phyloP scores from a whole-genome alignment of 768 basidiomycete species.

The Baorangia bicolor region DNA sequence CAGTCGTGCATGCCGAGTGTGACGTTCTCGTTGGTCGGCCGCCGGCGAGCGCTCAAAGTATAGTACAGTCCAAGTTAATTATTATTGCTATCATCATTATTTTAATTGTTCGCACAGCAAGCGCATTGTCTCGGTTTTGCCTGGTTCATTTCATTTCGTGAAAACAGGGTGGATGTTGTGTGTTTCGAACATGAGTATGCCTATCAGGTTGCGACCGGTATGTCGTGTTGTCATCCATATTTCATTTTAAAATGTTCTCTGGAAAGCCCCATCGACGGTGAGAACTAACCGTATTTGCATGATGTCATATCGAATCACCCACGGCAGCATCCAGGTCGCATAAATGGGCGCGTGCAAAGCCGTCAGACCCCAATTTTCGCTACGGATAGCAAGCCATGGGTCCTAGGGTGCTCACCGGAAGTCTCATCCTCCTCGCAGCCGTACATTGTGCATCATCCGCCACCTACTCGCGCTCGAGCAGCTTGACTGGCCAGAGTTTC shows the following conservation, averaged over 20 bases:
- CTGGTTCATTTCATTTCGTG: background rate
- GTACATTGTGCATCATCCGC: conserved; percentile 31
- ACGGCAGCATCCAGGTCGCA: background rate
- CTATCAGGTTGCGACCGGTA: background rate
- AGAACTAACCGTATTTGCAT: background rate
- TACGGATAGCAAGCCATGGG: background rate
- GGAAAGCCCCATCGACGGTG: background rate
- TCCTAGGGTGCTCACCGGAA: background rate
- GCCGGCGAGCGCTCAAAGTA: background rate
- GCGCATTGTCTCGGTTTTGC: background rate
- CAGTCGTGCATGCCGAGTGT: background rate
- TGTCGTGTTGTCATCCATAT: background rate
- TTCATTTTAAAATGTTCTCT: background rate
- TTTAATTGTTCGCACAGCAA: background rate
- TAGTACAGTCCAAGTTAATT: background rate
- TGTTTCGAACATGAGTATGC: background rate
- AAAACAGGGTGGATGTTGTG: background rate
- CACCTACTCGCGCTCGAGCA: conserved; percentile 47
- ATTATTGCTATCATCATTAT: background rate
- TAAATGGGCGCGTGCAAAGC: background rate
- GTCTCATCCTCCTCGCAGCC: conserved; percentile 9
- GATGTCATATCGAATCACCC: background rate
- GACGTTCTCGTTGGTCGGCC: background rate
- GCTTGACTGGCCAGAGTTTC: conserved; percentile 49
- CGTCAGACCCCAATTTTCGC: background rate